Base-by-base conservation (phyloP, 805 yeast species). In the Candida loeiensis region DNA sequence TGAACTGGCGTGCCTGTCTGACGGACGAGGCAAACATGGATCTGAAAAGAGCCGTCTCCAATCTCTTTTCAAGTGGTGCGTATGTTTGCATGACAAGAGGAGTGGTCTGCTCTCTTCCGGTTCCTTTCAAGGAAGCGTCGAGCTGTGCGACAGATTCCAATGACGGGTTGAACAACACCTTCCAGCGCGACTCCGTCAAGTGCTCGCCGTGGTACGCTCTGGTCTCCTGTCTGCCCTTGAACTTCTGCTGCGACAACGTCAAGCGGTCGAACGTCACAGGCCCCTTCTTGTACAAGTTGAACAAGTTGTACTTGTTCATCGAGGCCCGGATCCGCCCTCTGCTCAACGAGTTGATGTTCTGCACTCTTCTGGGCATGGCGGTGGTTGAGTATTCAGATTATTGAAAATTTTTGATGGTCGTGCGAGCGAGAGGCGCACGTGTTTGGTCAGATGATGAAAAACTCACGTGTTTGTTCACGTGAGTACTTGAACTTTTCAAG, bases 181-280 rank as follows among this genome's bases (percentile, higher is more conserved):
- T 83, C 82, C 89, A 85, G 57, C 90, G 79, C 14, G 77, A 69
- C 60, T 93, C 99, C 1, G 91, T 85, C 41, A 91, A 61, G 59
- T 84, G 87, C 56, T 93, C 98, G 52, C 99, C 99, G 60, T 91
- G 99, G 61, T 91, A 91, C 1, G 91, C 83, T 65, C 99, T 79
- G 6, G 97, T 82, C 58, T 90, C 96, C 58, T 80, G 83, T 62
- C 93, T 91, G 37, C 96, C 82, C 5, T 74, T 66, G 91, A 95
- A 93, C 64, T 89, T 88, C 63, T 91, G 95, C 64, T 87, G 95
- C 65, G 74, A 93, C 44, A 87, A 69, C n/a, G 95, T 79, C 63
- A 77, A 76, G 3, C 79, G 73, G 46, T 71, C 68, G 56, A 76
- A 76, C 40, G 61, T 67, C 25, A 74, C 64, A 45, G 71, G 72